These are phyloP conservation scores for Talaromyces islandicus DNA, from an alignment of 2,329 filamentous ascomycete species.

Conservation along the genomic window DNA sequence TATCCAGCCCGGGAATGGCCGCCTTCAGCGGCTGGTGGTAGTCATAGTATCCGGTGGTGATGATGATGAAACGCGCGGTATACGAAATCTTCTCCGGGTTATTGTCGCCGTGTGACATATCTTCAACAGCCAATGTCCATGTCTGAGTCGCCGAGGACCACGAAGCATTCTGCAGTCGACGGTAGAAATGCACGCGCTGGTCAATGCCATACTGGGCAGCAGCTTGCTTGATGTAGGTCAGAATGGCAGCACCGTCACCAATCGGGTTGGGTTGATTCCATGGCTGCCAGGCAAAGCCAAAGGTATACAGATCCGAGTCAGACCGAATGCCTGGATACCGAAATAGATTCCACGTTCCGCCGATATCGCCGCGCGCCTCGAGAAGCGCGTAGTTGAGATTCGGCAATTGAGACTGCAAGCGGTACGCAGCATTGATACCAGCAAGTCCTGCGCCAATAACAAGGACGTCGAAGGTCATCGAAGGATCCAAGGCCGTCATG, in stretches of 20 bases:
- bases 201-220: slow-evolving; percentile 45
- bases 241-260: slow-evolving; percentile 45
- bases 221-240: slow-evolving; percentile 46
- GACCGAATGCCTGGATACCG: slow-evolving; percentile 62
- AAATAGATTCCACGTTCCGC: slow-evolving; percentile 70
- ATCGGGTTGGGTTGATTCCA: slow-evolving; percentile 51
- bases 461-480: slow-evolving; percentile 42
- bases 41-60: slow-evolving; percentile 64
- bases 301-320: slow-evolving; percentile 53
- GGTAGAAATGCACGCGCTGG: slow-evolving; percentile 45
- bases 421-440: slow-evolving; percentile 65
- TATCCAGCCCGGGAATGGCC: slow-evolving; percentile 57
- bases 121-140: slow-evolving; percentile 44
- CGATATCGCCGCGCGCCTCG: slow-evolving; percentile 57
- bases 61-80: slow-evolving; percentile 43
- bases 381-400: slow-evolving; percentile 55
- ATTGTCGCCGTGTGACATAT: slow-evolving; percentile 8
- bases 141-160: slow-evolving; percentile 52
- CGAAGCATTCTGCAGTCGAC: slow-evolving; percentile 42
- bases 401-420: slow-evolving; percentile 53
- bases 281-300: slow-evolving; percentile 60
- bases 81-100: slow-evolving; percentile 18
- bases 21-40: slow-evolving; percentile 56
- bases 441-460: slow-evolving; percentile 66
- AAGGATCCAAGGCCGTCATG: background rate